Percentiles rank a stretch among this genome's conserved stretches.
These are phyloP conservation scores for Aspergillus sp. DNA, from an alignment of 2,329 filamentous ascomycete species.

Conservation along the genomic window DNA sequence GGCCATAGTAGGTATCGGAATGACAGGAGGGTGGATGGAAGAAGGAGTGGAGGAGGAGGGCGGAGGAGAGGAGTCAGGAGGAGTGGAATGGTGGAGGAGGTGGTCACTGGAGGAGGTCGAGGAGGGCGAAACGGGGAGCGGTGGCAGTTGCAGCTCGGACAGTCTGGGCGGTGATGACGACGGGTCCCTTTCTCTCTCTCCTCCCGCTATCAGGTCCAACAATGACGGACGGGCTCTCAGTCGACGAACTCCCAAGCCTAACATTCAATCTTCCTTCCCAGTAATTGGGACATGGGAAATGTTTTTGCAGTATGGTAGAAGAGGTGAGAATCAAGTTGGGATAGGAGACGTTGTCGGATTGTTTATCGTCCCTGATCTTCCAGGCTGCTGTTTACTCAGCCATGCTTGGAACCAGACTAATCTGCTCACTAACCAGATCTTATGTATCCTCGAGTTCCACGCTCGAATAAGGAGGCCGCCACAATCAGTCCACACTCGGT, in stretches of 20 bases:
- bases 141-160: slow-evolving; percentile 40
- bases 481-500: too few relatives aligned
- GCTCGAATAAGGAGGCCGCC: background rate
- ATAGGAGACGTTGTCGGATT: background rate
- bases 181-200: background rate
- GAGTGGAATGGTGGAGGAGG: slow-evolving; percentile 26
- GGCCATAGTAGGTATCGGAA: slow-evolving; percentile 39
- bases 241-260: slow-evolving; percentile 57
- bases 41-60: slow-evolving; percentile 21
- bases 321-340: background rate
- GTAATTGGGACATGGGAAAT: background rate
- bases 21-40: slow-evolving; percentile 23
- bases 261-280: slow-evolving; percentile 42
- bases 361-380: background rate
- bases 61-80: slow-evolving; percentile 24
- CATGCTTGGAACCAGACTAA: slow-evolving; percentile 3
- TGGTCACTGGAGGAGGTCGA: slow-evolving; percentile 26
- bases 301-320: background rate
- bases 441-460: background rate
- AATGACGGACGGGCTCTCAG: slow-evolving; percentile 61
- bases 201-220: slow-evolving; percentile 55
- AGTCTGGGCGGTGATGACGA: slow-evolving; percentile 35
- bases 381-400: slow-evolving; percentile 11
- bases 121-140: slow-evolving; percentile 46
- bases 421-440: background rate